Conservation (phyloP, 108 stramenopile genomes). For the Skeletonema tropicum region DNA sequence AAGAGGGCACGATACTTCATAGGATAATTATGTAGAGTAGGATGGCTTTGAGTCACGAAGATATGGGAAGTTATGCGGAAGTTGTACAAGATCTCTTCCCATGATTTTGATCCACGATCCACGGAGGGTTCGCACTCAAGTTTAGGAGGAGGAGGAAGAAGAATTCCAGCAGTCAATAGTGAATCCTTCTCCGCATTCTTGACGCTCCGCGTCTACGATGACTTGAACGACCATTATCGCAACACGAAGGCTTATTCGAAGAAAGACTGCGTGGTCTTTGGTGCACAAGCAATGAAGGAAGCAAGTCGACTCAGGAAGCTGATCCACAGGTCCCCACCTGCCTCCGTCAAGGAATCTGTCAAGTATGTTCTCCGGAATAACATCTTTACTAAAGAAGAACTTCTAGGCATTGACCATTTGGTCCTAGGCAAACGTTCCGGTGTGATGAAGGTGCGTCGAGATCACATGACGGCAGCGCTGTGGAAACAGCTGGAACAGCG, state of each 20-base stretch:
- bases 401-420: slow-evolving; percentile 1
- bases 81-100: no score
- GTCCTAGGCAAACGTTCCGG: background rate
- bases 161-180: no score
- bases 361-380: background rate
- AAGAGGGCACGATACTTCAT: no score
- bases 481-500: background rate
- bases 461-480: background rate
- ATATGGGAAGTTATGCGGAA: no score
- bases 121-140: no score
- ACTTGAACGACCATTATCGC: background rate
- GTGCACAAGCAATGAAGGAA: background rate
- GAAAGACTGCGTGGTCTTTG: background rate
- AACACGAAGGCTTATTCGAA: background rate
- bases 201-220: background rate
- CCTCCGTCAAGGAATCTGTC: background rate
- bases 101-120: no score
- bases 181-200: background rate
- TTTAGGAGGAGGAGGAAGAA: no score
- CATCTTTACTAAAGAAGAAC: background rate
- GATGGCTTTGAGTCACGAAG: no score
- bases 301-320: background rate
- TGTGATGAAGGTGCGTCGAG: background rate
- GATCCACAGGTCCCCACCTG: background rate
- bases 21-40: no score